Evolutionary conservation across 2,329 filamentous ascomycete species (phyloP), one percentile per base, ranked within the genome.

Genomic region (Boeremia exigua): DNA sequence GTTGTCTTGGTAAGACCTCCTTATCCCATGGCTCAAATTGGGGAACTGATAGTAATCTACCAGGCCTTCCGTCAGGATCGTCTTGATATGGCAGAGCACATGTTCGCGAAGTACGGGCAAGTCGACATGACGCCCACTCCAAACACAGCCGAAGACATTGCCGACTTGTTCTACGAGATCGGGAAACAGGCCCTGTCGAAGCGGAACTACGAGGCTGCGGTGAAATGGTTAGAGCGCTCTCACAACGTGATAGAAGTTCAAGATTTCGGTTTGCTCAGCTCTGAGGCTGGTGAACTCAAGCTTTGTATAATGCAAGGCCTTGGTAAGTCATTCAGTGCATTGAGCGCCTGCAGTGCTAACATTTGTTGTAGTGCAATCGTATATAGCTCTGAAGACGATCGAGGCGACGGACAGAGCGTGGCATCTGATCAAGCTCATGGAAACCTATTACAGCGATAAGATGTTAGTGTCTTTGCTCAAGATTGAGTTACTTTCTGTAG

Each of bases 21-120:
- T 14, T 2, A 14, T 11, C 6, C 3, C 9, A 17, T 15, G 7
- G 25, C 15, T 12, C 10, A 37, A 5, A 4, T 7, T 6, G 7
- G 4, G 11, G 12, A 15, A 45, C 25, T 56, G 14, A 56, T 11
- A 7, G 1, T 7, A 6, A 1, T 19, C 10, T 19, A 2, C 6
- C 25, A 94, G 91, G 84, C 88, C 28, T 96, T 88, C 87, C 86
- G 87, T 64, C 87, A 92, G 68, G 81, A 85, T 36, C 84, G 88
- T 36, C 79, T 89, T 12, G 89, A 94, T 54, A 83, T 92, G 43
- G 90, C 91, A 27, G 91, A 96, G 50, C 86, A 91, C 72, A 86
- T 95, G 80, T 93, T 88, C 72, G 75, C 75, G 32, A 90, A 90
- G 64, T 75, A 85, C 42, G 64, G 76, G 58, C n/a, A 70, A 12